Percentiles rank a stretch among this genome's conserved stretches.
phyloP scores from a whole-genome alignment of 768 basidiomycete genomes.

The Pleurotus ostreatus region DNA sequence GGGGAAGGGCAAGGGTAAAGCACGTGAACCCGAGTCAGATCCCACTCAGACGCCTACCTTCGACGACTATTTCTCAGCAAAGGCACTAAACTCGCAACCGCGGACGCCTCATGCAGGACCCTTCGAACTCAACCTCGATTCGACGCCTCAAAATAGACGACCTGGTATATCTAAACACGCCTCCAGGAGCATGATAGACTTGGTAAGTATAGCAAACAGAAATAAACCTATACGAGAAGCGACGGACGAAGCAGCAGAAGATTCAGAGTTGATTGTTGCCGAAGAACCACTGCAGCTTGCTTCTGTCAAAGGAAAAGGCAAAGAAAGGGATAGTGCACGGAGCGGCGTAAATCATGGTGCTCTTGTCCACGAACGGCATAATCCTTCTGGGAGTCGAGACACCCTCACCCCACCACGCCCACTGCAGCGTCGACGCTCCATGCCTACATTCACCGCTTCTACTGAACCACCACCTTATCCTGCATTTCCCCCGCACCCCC shows the following conservation, averaged over 20 bases:
- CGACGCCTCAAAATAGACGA: slow-evolving; percentile 14
- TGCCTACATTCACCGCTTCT: slow-evolving; percentile 61
- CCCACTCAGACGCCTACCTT: not conserved
- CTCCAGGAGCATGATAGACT: slow-evolving; percentile 63
- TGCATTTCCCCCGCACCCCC: slow-evolving; percentile 22
- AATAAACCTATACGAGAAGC: slow-evolving; percentile 23
- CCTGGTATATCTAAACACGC: slow-evolving; percentile 55
- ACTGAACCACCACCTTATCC: slow-evolving; percentile 71
- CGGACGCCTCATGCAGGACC: slow-evolving; percentile 10
- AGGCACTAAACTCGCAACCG: slow-evolving; percentile 15
- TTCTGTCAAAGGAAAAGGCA: slow-evolving; percentile 2
- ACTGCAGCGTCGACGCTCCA: slow-evolving; percentile 59
- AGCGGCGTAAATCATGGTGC: slow-evolving; percentile 9
- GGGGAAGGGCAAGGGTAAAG: slow-evolving; percentile 24
- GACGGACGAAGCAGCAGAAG: slow-evolving; percentile 16
- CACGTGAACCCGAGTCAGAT: slow-evolving; percentile 10
- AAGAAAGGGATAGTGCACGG: not conserved
- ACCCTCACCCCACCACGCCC: slow-evolving; percentile 26
- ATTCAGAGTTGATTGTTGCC: slow-evolving; percentile 2
- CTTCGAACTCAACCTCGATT: not conserved
- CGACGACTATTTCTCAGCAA: slow-evolving; percentile 12
- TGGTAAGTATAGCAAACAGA: slow-evolving; percentile 30
- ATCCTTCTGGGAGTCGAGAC: slow-evolving; percentile 29
- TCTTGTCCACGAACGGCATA: slow-evolving; percentile 24
- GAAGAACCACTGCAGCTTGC: not conserved